These are phyloP conservation scores for Geranium brycei DNA, from an alignment of 345 rosid species.

Conservation along the genomic window DNA sequence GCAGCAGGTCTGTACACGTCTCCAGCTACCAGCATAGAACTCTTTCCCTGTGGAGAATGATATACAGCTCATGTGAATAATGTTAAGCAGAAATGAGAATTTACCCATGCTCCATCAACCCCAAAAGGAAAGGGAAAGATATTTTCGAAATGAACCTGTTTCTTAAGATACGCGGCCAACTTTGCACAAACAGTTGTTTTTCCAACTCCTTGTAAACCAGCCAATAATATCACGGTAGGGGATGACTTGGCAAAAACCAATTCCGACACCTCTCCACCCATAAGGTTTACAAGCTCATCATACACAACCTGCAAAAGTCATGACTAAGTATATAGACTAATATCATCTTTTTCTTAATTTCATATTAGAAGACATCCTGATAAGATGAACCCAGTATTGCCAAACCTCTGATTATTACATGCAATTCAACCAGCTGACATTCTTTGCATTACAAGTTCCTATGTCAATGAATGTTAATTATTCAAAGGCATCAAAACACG, in stretches of 20 bases:
- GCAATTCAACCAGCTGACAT: too few relatives aligned
- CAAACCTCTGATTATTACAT: too few relatives aligned
- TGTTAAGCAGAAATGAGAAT: slow-evolving; percentile 5
- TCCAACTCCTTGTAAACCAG: slow-evolving; percentile 97
- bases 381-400: neutral
- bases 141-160: slow-evolving; percentile 39
- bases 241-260: slow-evolving; percentile 66
- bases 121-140: neutral
- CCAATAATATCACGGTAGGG: slow-evolving; percentile 79
- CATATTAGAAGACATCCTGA: neutral
- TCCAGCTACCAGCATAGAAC: slow-evolving; percentile 94
- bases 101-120: neutral
- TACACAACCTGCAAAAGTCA: slow-evolving; percentile 49
- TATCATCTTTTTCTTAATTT: neutral
- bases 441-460: neutral
- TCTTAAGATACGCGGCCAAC: slow-evolving; percentile 83
- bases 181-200: slow-evolving; percentile 95
- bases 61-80: slow-evolving; percentile 7
- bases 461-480: neutral
- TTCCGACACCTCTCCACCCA: slow-evolving; percentile 98
- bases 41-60: slow-evolving; percentile 50
- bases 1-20: slow-evolving; percentile 99
- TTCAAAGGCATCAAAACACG: neutral
- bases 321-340: slow-evolving; percentile 1
- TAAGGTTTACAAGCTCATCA: slow-evolving; percentile 83